Conservation (phyloP, 306 rosid species). For the Cicer chorassanicum region DNA sequence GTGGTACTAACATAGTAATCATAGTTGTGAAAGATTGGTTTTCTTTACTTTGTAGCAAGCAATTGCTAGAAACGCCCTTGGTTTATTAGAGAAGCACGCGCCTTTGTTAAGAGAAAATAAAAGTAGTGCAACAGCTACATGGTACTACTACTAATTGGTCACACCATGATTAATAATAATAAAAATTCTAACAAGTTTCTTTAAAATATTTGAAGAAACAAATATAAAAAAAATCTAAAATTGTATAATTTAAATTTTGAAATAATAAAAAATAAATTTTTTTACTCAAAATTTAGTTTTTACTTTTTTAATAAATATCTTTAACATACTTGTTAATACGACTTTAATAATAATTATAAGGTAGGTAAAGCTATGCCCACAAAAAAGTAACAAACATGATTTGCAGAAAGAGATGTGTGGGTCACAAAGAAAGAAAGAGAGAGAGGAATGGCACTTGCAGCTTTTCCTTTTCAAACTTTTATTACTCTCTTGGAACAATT, state of each 20-base stretch:
- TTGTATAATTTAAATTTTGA: too few relatives aligned
- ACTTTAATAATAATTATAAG: neutral
- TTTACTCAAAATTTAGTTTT: too few relatives aligned
- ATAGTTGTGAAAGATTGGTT: too few relatives aligned
- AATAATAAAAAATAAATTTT: too few relatives aligned
- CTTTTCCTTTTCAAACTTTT: conserved; percentile 80
- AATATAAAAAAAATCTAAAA: too few relatives aligned
- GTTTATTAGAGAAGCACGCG: neutral
- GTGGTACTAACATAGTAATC: too few relatives aligned
- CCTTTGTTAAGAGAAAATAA: neutral
- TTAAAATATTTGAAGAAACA: too few relatives aligned
- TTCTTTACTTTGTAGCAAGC: too few relatives aligned
- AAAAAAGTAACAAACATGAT: conserved; percentile 40
- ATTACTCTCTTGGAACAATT: conserved; percentile 62
- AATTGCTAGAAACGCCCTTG: too few relatives aligned
- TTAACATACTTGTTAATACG: too few relatives aligned
- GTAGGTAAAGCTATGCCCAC: neutral
- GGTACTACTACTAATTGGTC: conserved; percentile 7
- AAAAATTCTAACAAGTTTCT: too few relatives aligned
- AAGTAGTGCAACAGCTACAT: neutral
- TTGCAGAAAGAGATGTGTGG: conserved; percentile 44
- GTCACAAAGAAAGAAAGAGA: conserved; percentile 46
- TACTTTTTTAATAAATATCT: too few relatives aligned
- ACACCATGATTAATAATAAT: neutral
- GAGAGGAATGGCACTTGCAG: conserved; percentile 55